Evolutionary conservation across 1,284 basidiomycete species (phyloP).

Genomic region (Mycena sp.): DNA sequence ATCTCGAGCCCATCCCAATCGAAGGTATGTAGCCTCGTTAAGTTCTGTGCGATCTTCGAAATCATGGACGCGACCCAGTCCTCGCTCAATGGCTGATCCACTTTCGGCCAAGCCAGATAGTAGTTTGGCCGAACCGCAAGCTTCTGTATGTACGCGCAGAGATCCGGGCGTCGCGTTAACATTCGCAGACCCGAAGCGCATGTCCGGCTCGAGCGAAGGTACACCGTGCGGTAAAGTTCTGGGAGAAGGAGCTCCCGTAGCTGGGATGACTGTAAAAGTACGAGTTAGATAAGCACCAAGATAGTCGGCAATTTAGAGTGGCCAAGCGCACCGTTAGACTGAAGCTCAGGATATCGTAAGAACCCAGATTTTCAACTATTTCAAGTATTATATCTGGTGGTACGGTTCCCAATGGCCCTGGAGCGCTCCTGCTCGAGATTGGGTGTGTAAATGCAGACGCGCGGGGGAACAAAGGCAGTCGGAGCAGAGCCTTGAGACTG

Average conservation of each 20-base stretch:
- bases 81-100: conserved; percentile 49
- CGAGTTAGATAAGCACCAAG: not conserved
- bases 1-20: conserved; percentile 60
- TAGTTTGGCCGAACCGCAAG: conserved; percentile 57
- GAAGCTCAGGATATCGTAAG: conserved; percentile 35
- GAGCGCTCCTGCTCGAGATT: not conserved
- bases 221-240: conserved; percentile 51
- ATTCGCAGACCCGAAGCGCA: conserved; percentile 47
- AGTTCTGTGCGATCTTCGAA: conserved; percentile 39
- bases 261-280: conserved; percentile 45
- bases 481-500: conserved; percentile 44
- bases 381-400: conserved; percentile 20
- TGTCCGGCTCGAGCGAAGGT: conserved; percentile 50
- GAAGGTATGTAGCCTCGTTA: conserved; percentile 49
- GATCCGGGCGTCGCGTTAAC: conserved; percentile 42
- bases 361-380: conserved; percentile 1
- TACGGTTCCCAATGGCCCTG: conserved; percentile 16
- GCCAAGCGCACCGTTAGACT: conserved; percentile 28
- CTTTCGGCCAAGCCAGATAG: conserved; percentile 56
- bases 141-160: conserved; percentile 49
- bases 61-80: conserved; percentile 49
- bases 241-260: conserved; percentile 47
- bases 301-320: not conserved
- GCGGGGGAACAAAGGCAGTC: conserved; percentile 40
- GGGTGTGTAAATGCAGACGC: conserved; percentile 34